Evolutionary conservation across 2,329 filamentous ascomycete species (phyloP).

Genomic region (Ophiostoma perfectum): DNA sequence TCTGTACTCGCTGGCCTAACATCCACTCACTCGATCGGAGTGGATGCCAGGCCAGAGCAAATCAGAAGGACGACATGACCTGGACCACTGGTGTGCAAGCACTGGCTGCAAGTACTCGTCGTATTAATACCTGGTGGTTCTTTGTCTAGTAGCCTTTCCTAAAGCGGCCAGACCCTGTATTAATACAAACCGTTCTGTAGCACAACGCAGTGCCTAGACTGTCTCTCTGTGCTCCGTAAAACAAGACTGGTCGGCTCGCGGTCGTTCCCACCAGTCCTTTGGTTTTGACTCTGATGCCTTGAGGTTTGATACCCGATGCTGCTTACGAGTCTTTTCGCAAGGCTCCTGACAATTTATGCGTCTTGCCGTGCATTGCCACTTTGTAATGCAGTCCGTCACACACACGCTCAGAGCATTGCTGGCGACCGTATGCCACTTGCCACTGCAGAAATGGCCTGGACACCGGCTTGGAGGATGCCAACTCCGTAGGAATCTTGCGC

Average conservation of each 20-base stretch:
- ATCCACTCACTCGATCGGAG: background rate
- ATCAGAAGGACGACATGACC: background rate
- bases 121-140: background rate
- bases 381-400: too few species aligned
- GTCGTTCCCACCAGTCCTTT: constrained; percentile 7
- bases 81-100: background rate
- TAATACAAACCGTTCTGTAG: background rate
- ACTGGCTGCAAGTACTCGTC: background rate
- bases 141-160: background rate
- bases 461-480: too few species aligned
- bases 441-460: too few species aligned
- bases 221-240: constrained; percentile 2
- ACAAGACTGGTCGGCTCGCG: constrained; percentile 5
- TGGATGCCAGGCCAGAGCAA: background rate
- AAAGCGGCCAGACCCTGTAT: background rate
- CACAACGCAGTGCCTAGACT: background rate
- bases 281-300: background rate
- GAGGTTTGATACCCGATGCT: background rate
- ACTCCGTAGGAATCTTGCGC: too few species aligned
- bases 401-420: too few species aligned
- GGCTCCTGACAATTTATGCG: too few species aligned
- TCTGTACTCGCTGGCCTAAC: too few species aligned
- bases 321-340: background rate
- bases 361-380: too few species aligned
- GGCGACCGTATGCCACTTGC: too few species aligned